Evolutionary conservation across 305 asterid genomes (phyloP).

Genomic region (Fraxinus latifolia): DNA sequence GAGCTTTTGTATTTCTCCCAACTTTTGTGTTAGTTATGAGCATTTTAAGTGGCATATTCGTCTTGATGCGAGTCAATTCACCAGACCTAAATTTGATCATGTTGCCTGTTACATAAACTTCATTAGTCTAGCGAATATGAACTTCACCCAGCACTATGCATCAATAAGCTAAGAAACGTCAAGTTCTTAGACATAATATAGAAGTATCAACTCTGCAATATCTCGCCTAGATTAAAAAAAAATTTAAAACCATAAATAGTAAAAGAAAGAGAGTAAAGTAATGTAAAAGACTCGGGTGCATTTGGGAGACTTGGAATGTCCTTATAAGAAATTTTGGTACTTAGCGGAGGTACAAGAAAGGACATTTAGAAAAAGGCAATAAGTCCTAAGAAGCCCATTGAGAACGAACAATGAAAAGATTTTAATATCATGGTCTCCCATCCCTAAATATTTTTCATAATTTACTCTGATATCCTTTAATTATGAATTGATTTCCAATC

Average conservation of each 20-base stretch:
- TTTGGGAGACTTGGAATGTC: not conserved
- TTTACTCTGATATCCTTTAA: not conserved
- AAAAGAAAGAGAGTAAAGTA: not conserved
- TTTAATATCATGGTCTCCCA: not conserved
- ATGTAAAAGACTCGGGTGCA: not conserved
- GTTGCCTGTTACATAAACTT: slow-evolving; percentile 56
- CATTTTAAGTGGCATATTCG: slow-evolving; percentile 93
- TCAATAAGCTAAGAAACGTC: not conserved
- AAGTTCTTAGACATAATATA: not conserved
- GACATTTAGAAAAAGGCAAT: not conserved
- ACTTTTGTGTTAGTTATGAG: slow-evolving; percentile 91
- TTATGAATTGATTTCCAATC: not conserved
- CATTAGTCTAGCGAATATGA: slow-evolving; percentile 20
- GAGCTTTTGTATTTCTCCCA: slow-evolving; percentile 81
- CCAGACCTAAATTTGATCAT: slow-evolving; percentile 87
- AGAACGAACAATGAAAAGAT: not conserved
- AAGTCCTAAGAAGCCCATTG: not conserved
- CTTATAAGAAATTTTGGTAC: not conserved
- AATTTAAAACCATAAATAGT: not conserved
- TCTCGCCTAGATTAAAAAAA: not conserved
- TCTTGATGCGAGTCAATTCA: slow-evolving; percentile 66
- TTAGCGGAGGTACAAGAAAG: not conserved
- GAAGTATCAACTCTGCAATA: not conserved
- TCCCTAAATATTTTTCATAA: not conserved
- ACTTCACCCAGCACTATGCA: slow-evolving; percentile 2